Base-by-base conservation (phyloP, 2,329 filamentous ascomycete species). In the Drechslera avenae region DNA sequence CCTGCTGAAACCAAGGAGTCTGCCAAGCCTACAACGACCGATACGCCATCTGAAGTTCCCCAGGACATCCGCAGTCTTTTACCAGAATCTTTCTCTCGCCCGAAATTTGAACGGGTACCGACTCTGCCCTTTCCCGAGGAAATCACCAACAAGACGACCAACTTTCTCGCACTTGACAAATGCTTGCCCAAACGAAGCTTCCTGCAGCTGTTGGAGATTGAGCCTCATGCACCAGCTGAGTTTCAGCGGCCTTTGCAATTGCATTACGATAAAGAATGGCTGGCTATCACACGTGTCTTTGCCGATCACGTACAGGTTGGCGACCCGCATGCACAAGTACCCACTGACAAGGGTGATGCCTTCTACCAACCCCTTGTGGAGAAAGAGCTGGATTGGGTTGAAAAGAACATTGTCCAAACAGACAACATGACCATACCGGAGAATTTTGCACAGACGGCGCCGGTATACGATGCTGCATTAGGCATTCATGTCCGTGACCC, bases 151-250 rank as follows among this genome's bases (percentile, higher is more conserved):
- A 88, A 81, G 16, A 80, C 81, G 4, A 95, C 93, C 2, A 81
- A 86, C 10, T 99, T 99, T 73, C 81, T 99, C 9, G 89, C 94
- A 0, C 79, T 99, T 2, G 93, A 97, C 75, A 99, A 99, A 73
- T 96, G 91, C 66, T 81, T 93, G 34, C 88, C 89, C 0, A 82
- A 86, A 14, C 85, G 88, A 12, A 83, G 91, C 53, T 97, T 93
- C 68, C 79, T 99, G 2, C 91, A 97, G 62, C 79, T 97, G 2
- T 78, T 88, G 28, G 83, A 88, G 26, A 57, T 70, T n/a, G 57
- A 63, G 9, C 58, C 66, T 16, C 57, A 65, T n/a, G 39, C 58
- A 3, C 53, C 62, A 4, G 40, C 46, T 5, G 55, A 70, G 18
- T 34, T 76, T 41, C 43, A 64, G 13, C 73, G 78, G 2, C 85